These are phyloP conservation scores for Fusarium sp. DNA, from an alignment of 2,329 filamentous ascomycete genomes.

Conservation along the genomic window DNA sequence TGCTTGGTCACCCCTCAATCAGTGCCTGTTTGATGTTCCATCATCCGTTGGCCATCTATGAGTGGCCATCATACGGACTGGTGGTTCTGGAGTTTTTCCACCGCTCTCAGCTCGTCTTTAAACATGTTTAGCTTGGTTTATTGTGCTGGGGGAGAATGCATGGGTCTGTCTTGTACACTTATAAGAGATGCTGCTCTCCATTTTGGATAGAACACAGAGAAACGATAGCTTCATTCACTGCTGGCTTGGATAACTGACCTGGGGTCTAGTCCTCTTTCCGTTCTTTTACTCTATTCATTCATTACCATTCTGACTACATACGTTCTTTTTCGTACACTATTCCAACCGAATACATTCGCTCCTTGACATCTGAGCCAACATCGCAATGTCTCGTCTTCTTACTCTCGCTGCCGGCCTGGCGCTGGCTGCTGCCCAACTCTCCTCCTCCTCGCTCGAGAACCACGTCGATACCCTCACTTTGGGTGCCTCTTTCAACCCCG, in stretches of 20 bases:
- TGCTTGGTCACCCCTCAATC: conserved; percentile 27
- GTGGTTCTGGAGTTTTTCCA: conserved; percentile 31
- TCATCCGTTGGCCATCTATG: conserved; percentile 21
- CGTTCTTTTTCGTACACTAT: conserved; percentile 20
- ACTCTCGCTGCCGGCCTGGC: conserved; percentile 42
- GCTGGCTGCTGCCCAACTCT: conserved; percentile 42
- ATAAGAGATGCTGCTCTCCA: conserved; percentile 30
- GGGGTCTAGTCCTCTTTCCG: conserved; percentile 36
- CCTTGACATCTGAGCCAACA: neutral
- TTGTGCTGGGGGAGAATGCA: neutral
- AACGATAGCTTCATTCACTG: conserved; percentile 31
- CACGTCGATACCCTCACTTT: conserved; percentile 58
- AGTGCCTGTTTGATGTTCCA: conserved; percentile 35
- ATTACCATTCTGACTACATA: conserved; percentile 30
- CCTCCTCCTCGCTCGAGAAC: conserved; percentile 42
- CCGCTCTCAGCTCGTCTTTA: conserved; percentile 17
- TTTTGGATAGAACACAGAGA: neutral
- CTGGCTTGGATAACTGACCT: conserved; percentile 34
- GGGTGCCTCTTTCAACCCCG: conserved; percentile 63
- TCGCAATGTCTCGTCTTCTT: conserved; percentile 40
- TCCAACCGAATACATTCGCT: conserved; percentile 10
- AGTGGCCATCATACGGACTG: conserved; percentile 5
- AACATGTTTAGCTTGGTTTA: conserved; percentile 16
- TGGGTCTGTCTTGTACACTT: conserved; percentile 25
- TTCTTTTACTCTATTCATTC: conserved; percentile 42